Evolutionary conservation across 371 early-diverging fungal species (phyloP).

Genomic region (Rhizomucor pusillus): DNA sequence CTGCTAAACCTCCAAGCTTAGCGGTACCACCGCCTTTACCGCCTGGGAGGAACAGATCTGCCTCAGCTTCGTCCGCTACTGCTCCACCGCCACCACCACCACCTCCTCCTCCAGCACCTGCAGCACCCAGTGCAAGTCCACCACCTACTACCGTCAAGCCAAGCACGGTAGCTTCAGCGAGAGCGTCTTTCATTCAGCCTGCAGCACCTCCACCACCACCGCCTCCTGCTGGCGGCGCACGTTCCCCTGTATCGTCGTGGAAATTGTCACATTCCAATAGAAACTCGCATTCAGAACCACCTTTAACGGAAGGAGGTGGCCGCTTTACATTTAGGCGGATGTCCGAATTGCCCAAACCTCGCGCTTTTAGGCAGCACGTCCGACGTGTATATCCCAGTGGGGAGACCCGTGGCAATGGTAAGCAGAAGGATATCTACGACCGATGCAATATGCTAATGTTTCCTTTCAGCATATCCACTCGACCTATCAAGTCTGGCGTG

Average conservation of each 20-base stretch:
- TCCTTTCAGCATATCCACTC: slow-evolving; percentile 22
- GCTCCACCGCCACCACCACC: slow-evolving; percentile 14
- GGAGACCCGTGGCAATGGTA: slow-evolving; percentile 36
- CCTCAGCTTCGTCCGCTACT: slow-evolving; percentile 19
- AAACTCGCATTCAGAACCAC: slow-evolving; percentile 10
- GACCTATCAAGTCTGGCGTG: slow-evolving; percentile 16
- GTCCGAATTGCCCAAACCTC: slow-evolving; percentile 31
- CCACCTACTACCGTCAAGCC: slow-evolving; percentile 6
- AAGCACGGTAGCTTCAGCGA: no score
- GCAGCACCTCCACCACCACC: slow-evolving; percentile 11
- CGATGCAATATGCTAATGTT: no score
- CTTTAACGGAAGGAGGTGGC: slow-evolving; percentile 36
- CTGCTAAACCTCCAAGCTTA: slow-evolving; percentile 6
- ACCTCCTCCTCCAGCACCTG: slow-evolving; percentile 14
- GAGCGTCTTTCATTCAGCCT: background rate
- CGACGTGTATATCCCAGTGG: slow-evolving; percentile 40
- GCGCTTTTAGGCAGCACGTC: slow-evolving; percentile 11
- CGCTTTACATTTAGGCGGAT: slow-evolving; percentile 32
- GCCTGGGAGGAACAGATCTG: slow-evolving; percentile 34
- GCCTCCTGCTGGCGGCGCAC: no score
- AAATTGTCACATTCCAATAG: background rate
- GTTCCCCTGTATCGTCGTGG: background rate
- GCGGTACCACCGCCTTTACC: slow-evolving; percentile 37
- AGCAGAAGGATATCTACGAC: background rate
- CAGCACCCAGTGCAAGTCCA: slow-evolving; percentile 7